Evolutionary conservation across 2,329 filamentous ascomycete genomes (phyloP).

Genomic region (Hymenoscyphus repandus): DNA sequence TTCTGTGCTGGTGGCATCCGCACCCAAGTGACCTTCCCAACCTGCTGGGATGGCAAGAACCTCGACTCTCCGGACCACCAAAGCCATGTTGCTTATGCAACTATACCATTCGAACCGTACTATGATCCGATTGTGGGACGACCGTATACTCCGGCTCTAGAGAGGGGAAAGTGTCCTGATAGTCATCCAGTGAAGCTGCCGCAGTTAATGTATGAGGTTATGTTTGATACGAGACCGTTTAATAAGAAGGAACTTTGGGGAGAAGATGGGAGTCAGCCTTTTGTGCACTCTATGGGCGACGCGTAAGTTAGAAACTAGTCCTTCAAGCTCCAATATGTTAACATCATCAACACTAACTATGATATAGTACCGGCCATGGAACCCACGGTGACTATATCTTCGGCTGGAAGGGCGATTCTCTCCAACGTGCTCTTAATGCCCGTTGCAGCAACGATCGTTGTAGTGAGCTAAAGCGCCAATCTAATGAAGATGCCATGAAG

Average conservation of each 20-base stretch:
- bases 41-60: conserved; percentile 18
- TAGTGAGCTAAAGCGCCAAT: background rate
- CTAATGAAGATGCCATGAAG: background rate
- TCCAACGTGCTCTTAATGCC: background rate
- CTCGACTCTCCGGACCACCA: conserved; percentile 12
- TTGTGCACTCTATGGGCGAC: conserved; percentile 5
- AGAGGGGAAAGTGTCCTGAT: conserved; percentile 4
- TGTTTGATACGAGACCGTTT: conserved; percentile 5
- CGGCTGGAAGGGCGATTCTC: conserved; percentile 3
- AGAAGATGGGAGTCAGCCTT: conserved; percentile 7
- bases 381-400: conserved; percentile 7
- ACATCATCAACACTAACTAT: background rate
- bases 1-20: conserved; percentile 5
- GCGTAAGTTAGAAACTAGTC: background rate
- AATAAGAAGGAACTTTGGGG: conserved; percentile 5
- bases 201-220: conserved; percentile 8
- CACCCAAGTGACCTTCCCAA: conserved; percentile 23
- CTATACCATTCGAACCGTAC: conserved; percentile 5
- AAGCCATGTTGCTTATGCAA: conserved; percentile 10
- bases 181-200: conserved; percentile 3
- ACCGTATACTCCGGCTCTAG: background rate
- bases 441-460: background rate
- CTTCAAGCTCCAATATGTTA: no score
- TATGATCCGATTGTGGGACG: background rate
- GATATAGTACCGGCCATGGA: conserved; percentile 2